These are phyloP conservation scores for Mimosa pudica DNA, from an alignment of 306 rosid genomes.

Conservation along the genomic window DNA sequence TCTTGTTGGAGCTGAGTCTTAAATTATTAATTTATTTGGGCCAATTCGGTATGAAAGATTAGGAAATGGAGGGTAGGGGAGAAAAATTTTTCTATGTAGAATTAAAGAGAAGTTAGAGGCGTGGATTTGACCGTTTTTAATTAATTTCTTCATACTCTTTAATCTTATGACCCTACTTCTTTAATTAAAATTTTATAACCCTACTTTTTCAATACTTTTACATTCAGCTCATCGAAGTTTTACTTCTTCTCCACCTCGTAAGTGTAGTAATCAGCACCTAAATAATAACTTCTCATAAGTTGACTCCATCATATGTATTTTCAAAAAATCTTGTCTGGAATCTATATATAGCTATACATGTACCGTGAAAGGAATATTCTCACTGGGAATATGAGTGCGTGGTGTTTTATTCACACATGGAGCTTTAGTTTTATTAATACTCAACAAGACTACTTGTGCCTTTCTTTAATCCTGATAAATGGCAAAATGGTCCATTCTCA, in stretches of 20 bases:
- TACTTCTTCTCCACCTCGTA: too few species aligned
- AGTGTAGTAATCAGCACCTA: too few species aligned
- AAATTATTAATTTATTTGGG: neutral
- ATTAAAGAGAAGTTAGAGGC: too few species aligned
- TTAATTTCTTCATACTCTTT: too few species aligned
- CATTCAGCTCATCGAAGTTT: too few species aligned
- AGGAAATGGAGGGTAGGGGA: too few species aligned
- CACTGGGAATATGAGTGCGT: neutral
- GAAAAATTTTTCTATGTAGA: too few species aligned
- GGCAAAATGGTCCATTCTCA: neutral
- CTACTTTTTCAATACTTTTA: too few species aligned
- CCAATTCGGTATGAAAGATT: too few species aligned
- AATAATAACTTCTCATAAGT: neutral
- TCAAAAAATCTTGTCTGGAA: neutral
- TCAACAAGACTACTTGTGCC: neutral
- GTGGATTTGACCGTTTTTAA: too few species aligned
- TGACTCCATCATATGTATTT: slow-evolving; percentile 15
- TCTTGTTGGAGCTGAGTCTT: neutral
- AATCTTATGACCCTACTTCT: too few species aligned
- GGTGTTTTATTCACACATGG: neutral
- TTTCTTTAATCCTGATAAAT: neutral
- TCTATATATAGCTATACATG: neutral
- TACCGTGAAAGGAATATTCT: slow-evolving; percentile 36
- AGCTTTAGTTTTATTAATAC: neutral
- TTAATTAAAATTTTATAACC: too few species aligned